These are phyloP conservation scores for Candida ascalaphidarum DNA, from an alignment of 805 yeast genomes.

Conservation along the genomic window DNA sequence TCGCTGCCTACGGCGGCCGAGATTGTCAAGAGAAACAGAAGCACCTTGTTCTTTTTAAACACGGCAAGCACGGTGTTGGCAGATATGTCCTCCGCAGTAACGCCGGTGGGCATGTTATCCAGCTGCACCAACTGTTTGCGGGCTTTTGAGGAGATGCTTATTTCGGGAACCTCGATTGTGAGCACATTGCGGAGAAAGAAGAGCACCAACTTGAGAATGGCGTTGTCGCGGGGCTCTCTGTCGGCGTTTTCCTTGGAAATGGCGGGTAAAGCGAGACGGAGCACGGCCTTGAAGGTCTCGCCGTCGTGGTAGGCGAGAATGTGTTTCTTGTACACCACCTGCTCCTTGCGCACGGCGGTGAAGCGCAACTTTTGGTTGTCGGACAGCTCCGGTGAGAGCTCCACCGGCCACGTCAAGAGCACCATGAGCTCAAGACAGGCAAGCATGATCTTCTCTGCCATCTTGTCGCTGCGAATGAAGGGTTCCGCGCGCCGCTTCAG, in stretches of 20 bases:
- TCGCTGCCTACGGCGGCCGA: conserved; percentile 57
- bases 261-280: conserved; percentile 60
- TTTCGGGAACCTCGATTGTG: conserved; percentile 63
- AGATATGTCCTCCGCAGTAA: conserved; percentile 60
- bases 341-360: conserved; percentile 57
- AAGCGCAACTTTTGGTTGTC: conserved; percentile 49
- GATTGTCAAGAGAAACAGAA: conserved; percentile 64
- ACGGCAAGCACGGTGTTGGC: conserved; percentile 46
- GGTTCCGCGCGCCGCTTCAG: conserved; percentile 16
- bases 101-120: conserved; percentile 47
- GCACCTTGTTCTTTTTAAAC: conserved; percentile 63
- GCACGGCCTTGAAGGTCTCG: conserved; percentile 55
- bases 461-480: conserved; percentile 16
- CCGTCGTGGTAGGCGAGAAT: conserved; percentile 54
- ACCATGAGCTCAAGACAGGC: conserved; percentile 75
- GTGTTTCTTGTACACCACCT: conserved; percentile 61
- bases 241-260: conserved; percentile 42
- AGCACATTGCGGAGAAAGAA: conserved; percentile 73
- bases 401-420: conserved; percentile 79
- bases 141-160: conserved; percentile 39
- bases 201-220: conserved; percentile 62
- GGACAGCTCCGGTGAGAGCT: conserved; percentile 36
- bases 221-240: conserved; percentile 64
- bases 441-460: conserved; percentile 55
- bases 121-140: conserved; percentile 17